phyloP scores from a whole-genome alignment of 495 filamentous ascomycete genomes.

The Xylaria grammica region DNA sequence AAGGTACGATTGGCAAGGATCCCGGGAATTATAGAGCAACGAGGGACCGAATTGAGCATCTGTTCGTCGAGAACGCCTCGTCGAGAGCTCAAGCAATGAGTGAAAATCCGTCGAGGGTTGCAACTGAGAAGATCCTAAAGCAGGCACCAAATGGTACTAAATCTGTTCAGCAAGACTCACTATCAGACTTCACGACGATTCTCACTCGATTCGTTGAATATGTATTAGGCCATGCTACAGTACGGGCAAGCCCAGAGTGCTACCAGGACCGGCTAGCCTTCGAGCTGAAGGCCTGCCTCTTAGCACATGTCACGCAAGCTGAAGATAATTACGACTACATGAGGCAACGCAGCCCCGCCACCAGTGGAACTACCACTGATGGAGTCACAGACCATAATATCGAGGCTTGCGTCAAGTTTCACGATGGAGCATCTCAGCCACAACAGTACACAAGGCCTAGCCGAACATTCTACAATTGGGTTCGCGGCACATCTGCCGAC shows the following conservation, averaged over 20 bases:
- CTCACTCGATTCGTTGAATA: conserved; percentile 11
- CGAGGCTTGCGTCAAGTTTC: too few relatives aligned
- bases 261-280: conserved; percentile 17
- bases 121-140: background rate
- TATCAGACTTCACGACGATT: background rate
- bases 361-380: too few relatives aligned
- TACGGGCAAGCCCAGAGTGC: background rate
- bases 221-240: conserved; percentile 18
- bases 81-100: background rate
- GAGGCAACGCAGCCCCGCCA: too few relatives aligned
- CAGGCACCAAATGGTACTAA: too few relatives aligned
- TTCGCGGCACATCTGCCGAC: conserved; percentile 41
- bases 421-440: too few relatives aligned
- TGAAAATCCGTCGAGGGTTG: background rate
- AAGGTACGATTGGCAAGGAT: conserved; percentile 27
- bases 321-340: conserved; percentile 29
- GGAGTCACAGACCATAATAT: too few relatives aligned
- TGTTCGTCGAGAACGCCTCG: background rate
- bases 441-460: too few relatives aligned
- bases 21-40: background rate
- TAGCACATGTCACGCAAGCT: conserved; percentile 34
- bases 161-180: too few relatives aligned
- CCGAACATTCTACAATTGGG: conserved; percentile 37
- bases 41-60: background rate
- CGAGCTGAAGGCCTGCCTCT: conserved; percentile 33